Conservation (phyloP, 768 basidiomycete genomes). For the Sporobolomyces pararoseus region DNA sequence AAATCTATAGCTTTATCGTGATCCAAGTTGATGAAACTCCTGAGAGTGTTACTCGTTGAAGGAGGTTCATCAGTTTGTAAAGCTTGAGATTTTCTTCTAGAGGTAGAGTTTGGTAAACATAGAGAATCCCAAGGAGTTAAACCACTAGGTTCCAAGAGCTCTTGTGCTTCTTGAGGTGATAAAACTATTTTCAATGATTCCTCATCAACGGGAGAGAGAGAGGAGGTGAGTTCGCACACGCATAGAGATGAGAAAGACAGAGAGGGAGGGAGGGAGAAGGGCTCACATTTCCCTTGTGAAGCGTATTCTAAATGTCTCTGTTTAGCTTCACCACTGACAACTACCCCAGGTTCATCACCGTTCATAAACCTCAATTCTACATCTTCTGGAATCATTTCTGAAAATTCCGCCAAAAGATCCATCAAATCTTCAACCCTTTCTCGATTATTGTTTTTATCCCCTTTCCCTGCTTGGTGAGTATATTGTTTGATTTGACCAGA, state of each 20-base stretch:
- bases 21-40: constrained; percentile 45
- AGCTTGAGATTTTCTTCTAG: constrained; percentile 15
- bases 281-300: constrained; percentile 22
- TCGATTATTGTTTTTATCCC: no score
- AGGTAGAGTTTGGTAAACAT: constrained; percentile 39
- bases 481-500: constrained; percentile 8
- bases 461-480: not conserved
- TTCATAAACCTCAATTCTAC: constrained; percentile 12
- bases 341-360: constrained; percentile 41
- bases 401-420: constrained; percentile 31
- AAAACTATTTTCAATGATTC: no score
- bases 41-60: not conserved
- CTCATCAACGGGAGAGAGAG: no score
- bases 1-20: constrained; percentile 47
- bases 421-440: constrained; percentile 16
- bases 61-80: constrained; percentile 17
- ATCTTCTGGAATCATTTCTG: constrained; percentile 21
- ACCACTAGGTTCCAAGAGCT: constrained; percentile 20
- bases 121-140: constrained; percentile 37
- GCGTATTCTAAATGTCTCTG: constrained; percentile 5
- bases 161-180: not conserved
- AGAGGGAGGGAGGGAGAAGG: not conserved
- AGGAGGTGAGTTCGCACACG: no score
- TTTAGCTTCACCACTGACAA: constrained; percentile 32
- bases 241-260: no score